These are phyloP conservation scores for Solanum aculeatissimum DNA, from an alignment of 305 asterid genomes.

Conservation along the genomic window DNA sequence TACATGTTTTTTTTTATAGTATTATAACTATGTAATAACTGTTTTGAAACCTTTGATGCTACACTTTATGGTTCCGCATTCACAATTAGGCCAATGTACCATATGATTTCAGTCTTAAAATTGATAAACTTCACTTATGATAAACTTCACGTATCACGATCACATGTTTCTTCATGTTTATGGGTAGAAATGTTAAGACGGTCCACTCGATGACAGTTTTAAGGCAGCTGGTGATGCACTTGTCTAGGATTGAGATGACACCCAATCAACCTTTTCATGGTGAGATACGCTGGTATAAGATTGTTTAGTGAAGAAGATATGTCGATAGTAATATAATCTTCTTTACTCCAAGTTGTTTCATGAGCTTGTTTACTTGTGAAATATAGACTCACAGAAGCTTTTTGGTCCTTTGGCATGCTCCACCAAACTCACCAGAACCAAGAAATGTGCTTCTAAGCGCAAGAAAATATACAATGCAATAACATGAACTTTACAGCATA, in stretches of 20 bases:
- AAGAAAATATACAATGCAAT: not conserved
- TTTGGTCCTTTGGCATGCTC: not conserved
- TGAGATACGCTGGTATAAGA: not conserved
- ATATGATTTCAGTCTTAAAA: not conserved
- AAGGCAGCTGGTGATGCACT: not conserved
- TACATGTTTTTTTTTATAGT: not conserved
- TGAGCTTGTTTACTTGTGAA: not conserved
- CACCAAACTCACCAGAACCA: not conserved
- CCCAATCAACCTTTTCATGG: not conserved
- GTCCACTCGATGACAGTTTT: not conserved
- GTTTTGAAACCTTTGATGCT: not conserved
- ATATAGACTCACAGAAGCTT: not conserved
- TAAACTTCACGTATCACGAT: not conserved
- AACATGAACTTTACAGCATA: not conserved
- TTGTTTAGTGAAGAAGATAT: not conserved
- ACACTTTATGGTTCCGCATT: not conserved
- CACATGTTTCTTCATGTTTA: not conserved
- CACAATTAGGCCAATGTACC: not conserved
- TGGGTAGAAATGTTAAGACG: not conserved
- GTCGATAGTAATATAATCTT: not conserved
- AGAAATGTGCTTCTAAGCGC: not conserved
- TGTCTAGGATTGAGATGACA: not conserved
- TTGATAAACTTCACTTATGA: not conserved
- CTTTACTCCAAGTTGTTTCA: not conserved
- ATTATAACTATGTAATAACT: not conserved